Percentiles rank a stretch among this genome's conserved stretches.
Conservation (phyloP, 768 basidiomycete species). For the Calocybe indica region DNA sequence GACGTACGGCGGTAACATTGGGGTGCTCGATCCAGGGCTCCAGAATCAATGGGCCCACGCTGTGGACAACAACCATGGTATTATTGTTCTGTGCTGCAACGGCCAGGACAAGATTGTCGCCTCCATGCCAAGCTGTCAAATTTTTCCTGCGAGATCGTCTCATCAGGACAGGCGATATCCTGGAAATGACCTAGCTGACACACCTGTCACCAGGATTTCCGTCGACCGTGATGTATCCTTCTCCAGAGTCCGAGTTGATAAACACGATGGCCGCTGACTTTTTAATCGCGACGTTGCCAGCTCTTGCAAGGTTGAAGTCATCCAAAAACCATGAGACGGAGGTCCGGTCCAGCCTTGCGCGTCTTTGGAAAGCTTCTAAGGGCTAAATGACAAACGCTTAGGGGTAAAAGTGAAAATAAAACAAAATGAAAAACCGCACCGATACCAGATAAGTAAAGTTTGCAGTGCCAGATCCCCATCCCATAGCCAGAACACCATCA, state of each 20-base stretch:
- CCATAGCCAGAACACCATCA: conserved; percentile 79
- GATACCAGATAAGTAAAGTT: conserved; percentile 77
- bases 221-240: conserved; percentile 75
- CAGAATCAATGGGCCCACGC: conserved; percentile 52
- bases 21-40: conserved; percentile 70
- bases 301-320: conserved; percentile 55
- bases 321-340: conserved; percentile 63
- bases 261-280: conserved; percentile 75
- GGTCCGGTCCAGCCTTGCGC: conserved; percentile 63
- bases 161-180: neutral
- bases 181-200: conserved; percentile 9
- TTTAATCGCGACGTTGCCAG: conserved; percentile 38
- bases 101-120: conserved; percentile 63
- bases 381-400: conserved; percentile 38
- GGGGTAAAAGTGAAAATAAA: neutral
- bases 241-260: conserved; percentile 79
- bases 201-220: conserved; percentile 74
- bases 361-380: conserved; percentile 71
- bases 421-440: conserved; percentile 28
- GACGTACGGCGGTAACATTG: conserved; percentile 61
- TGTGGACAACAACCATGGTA: conserved; percentile 66
- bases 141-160: conserved; percentile 38
- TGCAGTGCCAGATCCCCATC: conserved; percentile 86
- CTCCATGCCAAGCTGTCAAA: conserved; percentile 69
- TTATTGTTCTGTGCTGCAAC: conserved; percentile 66